Base-by-base conservation (phyloP, 345 rosid genomes). In the Hibiscus trionum region DNA sequence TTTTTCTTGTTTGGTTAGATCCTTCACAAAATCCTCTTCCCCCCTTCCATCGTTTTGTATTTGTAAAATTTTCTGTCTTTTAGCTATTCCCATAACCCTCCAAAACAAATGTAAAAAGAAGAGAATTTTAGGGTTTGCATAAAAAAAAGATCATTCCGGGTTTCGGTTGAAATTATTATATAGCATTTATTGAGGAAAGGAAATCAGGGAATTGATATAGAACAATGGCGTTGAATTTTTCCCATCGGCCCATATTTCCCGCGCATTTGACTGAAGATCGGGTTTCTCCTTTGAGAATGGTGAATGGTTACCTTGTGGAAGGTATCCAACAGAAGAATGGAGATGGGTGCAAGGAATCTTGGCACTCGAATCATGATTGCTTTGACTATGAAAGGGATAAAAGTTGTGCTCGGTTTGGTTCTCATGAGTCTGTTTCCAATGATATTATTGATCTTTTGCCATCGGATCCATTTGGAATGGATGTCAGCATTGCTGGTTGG, bases 401-500 rank as follows among this genome's bases (percentile, higher is more conserved):
- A 33, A 16, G 58, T 7, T 82, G 78, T 55, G 88, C 78, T 69
- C 72, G 76, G 56, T 77, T 79, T 61, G 85, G 81, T 74, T 80
- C 91, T 7, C 93, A 84, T 71, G 96, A 90, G 44, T 77, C 92
- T 7, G 78, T 86, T 78, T 86, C 93, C 19, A 81, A 81, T 52
- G 97, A 93, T 73, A 26, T 95, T 74, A 82, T 95, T 63, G 99
- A 93, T 78, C 82, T 90, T 66, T 66, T 66, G 69, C 69, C 69
- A 6, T 66, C 69, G 10, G 99, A 93, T 93, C 99, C 99, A 1
- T 95, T 95, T 70, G 98, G 90, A 49, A 90, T 90, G 96, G 94
- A 95, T 73, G 90, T 95, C 57, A 84, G 77, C 76, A 82, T 86
- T 31, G 85, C 63, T 5, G 91, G 97, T 47, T 93, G 91, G 94